Base-by-base conservation (phyloP, 768 basidiomycete species). In the Mycena galopus region DNA sequence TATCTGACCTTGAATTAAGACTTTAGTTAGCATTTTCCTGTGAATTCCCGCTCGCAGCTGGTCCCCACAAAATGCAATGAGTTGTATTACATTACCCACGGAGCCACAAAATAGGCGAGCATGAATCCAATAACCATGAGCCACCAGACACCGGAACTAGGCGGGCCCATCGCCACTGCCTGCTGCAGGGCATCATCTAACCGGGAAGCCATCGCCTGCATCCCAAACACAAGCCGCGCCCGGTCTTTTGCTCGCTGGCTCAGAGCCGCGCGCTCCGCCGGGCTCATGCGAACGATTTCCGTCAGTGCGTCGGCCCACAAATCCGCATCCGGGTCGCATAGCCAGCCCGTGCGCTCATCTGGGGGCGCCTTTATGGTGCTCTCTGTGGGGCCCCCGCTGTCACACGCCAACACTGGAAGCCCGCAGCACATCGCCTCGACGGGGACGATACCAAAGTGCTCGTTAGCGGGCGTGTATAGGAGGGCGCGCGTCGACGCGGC, bases 371-470 rank as follows among this genome's bases (percentile, higher is more conserved):
- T 82, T 11, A 87, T 75, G 32, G 97, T 83, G 65, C 94, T 97
- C 83, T 99, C 98, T 2, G 91, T 94, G 11, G 98, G 98, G 3
- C 97, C 97, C 19, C 95, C 95, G 69, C 89, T 92, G 78, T 95
- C 83, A 76, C 93, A 95, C 0, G 96, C 97, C 23, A 99, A 82
- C 1, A 99, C 93, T 0, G 97, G 96, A 0, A 99, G 81, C 3
- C 96, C 95, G 57, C 94, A 96, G 10, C 91, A 88, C 96, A 98
- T 98, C 0, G 91, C 96, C 80, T 99, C 97, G 4, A 98, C 89
- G 2, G 98, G 97, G 0, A 93, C 97, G 75, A 99, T 98, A 2
- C 97, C 98, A 80, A 99, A 98, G 80, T 99, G 97, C 77, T 99
- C 97, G 80, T 97, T 97, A 10, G 89, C 84, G 0, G 97, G 98